Base-by-base conservation (phyloP, 2,329 filamentous ascomycete species). In the Penicillium hordei region DNA sequence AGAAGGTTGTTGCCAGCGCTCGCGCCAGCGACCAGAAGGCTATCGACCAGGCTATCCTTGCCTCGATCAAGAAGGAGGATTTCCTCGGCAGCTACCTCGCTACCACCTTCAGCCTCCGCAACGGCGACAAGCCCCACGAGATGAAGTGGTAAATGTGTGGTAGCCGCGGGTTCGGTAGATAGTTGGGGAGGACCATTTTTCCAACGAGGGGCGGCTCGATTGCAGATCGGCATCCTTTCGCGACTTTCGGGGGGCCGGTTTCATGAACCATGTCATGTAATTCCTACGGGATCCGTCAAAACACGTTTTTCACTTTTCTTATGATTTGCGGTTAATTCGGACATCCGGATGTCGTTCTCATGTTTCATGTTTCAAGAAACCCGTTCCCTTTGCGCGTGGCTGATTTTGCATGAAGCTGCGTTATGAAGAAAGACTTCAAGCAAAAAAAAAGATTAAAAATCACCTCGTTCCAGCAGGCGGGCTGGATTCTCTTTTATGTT, bases 81-180 rank as follows among this genome's bases (percentile, higher is more conserved):
- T 84, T 93, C 82, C 90, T 99, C 74, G 82, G 87, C 78, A 91
- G 89, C 83, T 99, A 99, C 88, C 91, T 99, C 74, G 86, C 86
- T 78, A 91, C 89, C 81, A 91, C 89, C 79, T 99, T 99, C 90
- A 95, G 90, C 88, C 89, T 99, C 82, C 90, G 93, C 84, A 97
- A 93, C 86, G 94, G 94, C 77, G 93, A 99, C 87, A 93, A 93
- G 89, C 94, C 94, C 83, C 94, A 99, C 85, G 91, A 96, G 88
- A 97, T 99, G 94, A 90, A 91, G 83, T 99, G 93, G 88, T 99
- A 97, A 83, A 87, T 72, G 65, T 65, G 70, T 65, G 68, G 70
- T 68, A 67, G 72, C 71, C 70, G 72, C 68, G 70, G 73, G 73
- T 73, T 73, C 71, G 72, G 71, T 75, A 73, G 68, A 72, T 70